phyloP scores from a whole-genome alignment of 192 early-diverging fungal species.

The Phlyctochytrium arcticum region DNA sequence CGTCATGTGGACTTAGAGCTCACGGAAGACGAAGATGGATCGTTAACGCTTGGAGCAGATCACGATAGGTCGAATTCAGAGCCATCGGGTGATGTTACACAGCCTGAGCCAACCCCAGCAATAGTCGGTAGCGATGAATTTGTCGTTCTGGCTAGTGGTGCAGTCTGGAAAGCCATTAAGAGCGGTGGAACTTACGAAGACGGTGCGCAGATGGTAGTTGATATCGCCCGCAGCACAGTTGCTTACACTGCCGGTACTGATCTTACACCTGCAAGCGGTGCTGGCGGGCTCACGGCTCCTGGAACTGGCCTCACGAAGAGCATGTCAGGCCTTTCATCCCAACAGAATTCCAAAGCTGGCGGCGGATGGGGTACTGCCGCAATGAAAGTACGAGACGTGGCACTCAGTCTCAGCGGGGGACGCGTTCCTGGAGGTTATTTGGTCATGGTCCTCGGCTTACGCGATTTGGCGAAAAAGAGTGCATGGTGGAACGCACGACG shows the following conservation, averaged over 20 bases:
- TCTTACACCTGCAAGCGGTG: not conserved
- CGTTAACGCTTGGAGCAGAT: not conserved
- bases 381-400: slow-evolving; percentile 77
- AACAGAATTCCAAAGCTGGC: slow-evolving; percentile 18
- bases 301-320: slow-evolving; percentile 13
- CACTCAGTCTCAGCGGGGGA: slow-evolving; percentile 70
- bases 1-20: slow-evolving; percentile 67
- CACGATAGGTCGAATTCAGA: no score
- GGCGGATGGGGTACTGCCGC: slow-evolving; percentile 44
- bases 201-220: slow-evolving; percentile 68
- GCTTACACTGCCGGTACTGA: not conserved
- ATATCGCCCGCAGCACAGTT: slow-evolving; percentile 72
- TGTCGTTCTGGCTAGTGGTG: slow-evolving; percentile 28
- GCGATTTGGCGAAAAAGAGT: slow-evolving; percentile 51
- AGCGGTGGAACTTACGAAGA: slow-evolving; percentile 55
- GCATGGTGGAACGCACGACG: slow-evolving; percentile 29
- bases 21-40: slow-evolving; percentile 27
- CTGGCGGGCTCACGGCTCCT: not conserved
- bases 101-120: not conserved
- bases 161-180: slow-evolving; percentile 31
- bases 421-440: slow-evolving; percentile 48
- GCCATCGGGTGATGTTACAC: not conserved
- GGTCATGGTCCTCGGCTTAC: slow-evolving; percentile 87
- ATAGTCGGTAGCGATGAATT: slow-evolving; percentile 45
- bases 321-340: slow-evolving; percentile 56